Evolutionary conservation across 371 early-diverging fungal species (phyloP), one percentile per base, ranked within the genome.

Genomic region (Lichtheimia corymbifera): DNA sequence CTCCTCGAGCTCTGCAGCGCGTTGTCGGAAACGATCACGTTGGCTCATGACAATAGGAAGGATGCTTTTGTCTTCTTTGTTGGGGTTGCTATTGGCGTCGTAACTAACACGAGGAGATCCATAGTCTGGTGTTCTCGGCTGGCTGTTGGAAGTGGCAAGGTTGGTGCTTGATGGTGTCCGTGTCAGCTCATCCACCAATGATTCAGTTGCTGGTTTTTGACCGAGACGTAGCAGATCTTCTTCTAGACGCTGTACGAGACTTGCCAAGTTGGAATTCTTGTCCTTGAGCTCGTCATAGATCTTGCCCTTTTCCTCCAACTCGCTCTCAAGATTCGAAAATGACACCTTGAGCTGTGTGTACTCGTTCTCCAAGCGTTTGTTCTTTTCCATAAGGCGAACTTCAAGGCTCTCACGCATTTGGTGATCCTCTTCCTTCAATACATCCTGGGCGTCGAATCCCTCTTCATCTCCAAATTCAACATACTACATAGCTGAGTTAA

Each of bases 31-130:
- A 17, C 97, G 79, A 70, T 96, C 95, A 17, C 97, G 83, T 66
- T 96, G 97, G 22, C 88, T 84, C 11, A 94, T 92, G 15, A 96
- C 83, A 58, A 96, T 94, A 4, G 92, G 90, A 25, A 95, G 66
- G 45, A 95, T 88, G 18, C 87, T 83, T 50, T 79, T 72, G 11
- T 83, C 76, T 15, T 53, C 58, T 4, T 63, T 50, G 18, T 66
- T 47, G 11, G 68, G 41, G 1, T 61, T 43, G 56, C 76, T 28
- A 60, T 55, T 43, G 0, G 71, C 61, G 54, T 76, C 75, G 28
- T 58, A 45, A 49, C 66, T 68, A n/a, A 67, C 67, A 3, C 69
- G 62, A 2, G 71, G 63, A 3, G 81, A 53, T 6, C 62, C 63
- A n/a, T 53, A 53, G 20, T 61, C 63, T 4, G 65, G 62, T 15